Evolutionary conservation across 2,329 filamentous ascomycete genomes (phyloP).

Genomic region (Ilyonectria robusta): DNA sequence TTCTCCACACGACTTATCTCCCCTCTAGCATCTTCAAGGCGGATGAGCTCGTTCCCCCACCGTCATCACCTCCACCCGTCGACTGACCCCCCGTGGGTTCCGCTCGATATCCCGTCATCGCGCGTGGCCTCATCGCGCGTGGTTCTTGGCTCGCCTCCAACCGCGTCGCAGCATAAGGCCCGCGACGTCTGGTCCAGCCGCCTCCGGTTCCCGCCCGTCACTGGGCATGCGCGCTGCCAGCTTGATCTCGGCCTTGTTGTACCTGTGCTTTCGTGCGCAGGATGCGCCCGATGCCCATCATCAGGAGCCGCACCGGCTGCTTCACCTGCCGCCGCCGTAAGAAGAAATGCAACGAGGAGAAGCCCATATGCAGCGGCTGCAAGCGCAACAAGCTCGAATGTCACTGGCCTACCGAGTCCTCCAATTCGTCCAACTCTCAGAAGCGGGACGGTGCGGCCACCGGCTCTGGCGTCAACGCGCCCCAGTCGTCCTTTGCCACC

Average conservation of each 20-base stretch:
- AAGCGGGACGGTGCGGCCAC: conserved; percentile 21
- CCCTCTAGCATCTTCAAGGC: conserved; percentile 24
- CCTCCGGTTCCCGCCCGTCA: background rate
- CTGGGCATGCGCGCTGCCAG: background rate
- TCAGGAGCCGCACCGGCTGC: conserved; percentile 59
- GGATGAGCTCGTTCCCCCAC: conserved; percentile 39
- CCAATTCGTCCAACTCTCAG: conserved; percentile 28
- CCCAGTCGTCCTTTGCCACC: conserved; percentile 31
- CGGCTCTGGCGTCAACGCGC: conserved; percentile 10
- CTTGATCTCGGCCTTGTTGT: background rate
- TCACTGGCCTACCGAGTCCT: conserved; percentile 57
- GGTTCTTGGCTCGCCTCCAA: conserved; percentile 10
- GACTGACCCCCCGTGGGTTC: conserved; percentile 38
- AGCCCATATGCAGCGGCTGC: conserved; percentile 67
- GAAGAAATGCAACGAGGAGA: conserved; percentile 68
- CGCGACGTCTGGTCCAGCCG: background rate
- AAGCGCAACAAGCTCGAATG: conserved; percentile 67
- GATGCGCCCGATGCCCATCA: conserved; percentile 53
- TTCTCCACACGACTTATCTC: conserved; percentile 17
- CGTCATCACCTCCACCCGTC: conserved; percentile 38
- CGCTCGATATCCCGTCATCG: conserved; percentile 36
- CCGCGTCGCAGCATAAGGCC: conserved; percentile 25
- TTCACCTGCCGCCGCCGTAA: conserved; percentile 67
- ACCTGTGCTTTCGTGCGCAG: background rate
- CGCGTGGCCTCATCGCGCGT: background rate